A percentile compares a stretch with the other conserved stretches of the same genome.
Conservation (phyloP, 73 alveolate genomes). For the Paramecium biaurelia region DNA sequence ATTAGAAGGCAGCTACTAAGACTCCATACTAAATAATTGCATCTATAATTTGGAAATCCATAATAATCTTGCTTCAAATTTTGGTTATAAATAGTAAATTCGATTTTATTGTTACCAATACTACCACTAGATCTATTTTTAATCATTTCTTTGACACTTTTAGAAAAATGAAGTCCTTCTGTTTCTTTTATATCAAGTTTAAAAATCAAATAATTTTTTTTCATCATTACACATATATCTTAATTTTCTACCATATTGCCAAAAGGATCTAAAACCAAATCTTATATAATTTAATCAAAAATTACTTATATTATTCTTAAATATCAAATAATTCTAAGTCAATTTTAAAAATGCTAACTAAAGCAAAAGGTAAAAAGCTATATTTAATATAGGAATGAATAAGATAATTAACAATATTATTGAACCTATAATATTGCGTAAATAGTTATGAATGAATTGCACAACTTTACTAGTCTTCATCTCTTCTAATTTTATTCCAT, state of each 20-base stretch:
- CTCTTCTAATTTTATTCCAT: not conserved
- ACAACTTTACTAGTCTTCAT: not conserved
- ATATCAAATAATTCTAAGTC: not conserved
- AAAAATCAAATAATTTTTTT: not conserved
- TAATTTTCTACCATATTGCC: slow-evolving; percentile 1
- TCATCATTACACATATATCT: slow-evolving; percentile 12
- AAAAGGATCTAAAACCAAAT: not conserved
- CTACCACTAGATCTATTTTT: not conserved
- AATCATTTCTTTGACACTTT: not conserved
- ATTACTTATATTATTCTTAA: not conserved
- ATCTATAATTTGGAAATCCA: not conserved
- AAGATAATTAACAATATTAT: not conserved
- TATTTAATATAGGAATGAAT: not conserved
- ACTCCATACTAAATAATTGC: not conserved
- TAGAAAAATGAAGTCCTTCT: not conserved
- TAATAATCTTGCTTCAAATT: not conserved
- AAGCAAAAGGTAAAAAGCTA: not conserved
- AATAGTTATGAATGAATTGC: not conserved
- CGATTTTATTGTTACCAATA: not conserved
- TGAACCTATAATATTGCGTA: not conserved
- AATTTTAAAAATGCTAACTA: not conserved
- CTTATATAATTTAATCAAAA: not conserved
- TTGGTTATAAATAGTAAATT: slow-evolving; percentile 6
- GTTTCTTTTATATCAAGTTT: not conserved
- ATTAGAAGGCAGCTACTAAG: not conserved